Conservation (phyloP, 192 early-diverging fungal species). For the Backusella tarrabulga region DNA sequence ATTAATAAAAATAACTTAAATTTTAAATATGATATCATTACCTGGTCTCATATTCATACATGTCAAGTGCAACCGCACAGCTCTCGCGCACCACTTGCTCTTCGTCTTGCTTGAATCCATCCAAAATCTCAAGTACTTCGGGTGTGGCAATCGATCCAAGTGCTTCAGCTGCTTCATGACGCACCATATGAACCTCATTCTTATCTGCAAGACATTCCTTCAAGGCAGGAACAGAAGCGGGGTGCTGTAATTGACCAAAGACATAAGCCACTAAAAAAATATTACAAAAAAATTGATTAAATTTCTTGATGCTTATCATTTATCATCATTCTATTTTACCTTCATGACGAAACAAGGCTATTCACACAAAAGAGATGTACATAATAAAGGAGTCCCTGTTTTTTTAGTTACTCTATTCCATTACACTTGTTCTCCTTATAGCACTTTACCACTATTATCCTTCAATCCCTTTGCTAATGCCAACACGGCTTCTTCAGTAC, state of each 20-base stretch:
- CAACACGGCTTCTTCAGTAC: slow-evolving; percentile 76
- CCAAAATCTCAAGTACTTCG: slow-evolving; percentile 75
- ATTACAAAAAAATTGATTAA: background rate
- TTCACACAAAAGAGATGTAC: background rate
- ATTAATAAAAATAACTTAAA: background rate
- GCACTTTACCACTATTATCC: slow-evolving; percentile 54
- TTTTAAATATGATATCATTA: background rate
- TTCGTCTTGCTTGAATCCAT: slow-evolving; percentile 69
- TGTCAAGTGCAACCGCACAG: slow-evolving; percentile 93
- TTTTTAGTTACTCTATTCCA: slow-evolving; percentile 3
- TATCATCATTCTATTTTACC: background rate
- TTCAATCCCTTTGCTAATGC: slow-evolving; percentile 84
- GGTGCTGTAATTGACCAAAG: slow-evolving; percentile 97
- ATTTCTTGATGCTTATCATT: background rate
- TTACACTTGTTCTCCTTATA: background rate
- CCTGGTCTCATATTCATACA: slow-evolving; percentile 87
- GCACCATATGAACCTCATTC: slow-evolving; percentile 86
- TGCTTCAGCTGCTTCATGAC: slow-evolving; percentile 97
- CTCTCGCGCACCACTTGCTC: slow-evolving; percentile 88
- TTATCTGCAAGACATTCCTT: slow-evolving; percentile 72
- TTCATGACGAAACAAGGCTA: slow-evolving; percentile 7
- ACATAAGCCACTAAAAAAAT: slow-evolving; percentile 70
- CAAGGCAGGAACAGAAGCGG: slow-evolving; percentile 83
- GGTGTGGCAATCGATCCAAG: slow-evolving; percentile 92
- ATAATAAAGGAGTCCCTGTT: background rate